Percentiles rank a stretch among this genome's conserved stretches.
Conservation (phyloP, 164 flowering plant genomes). For the Protea cynaroides region DNA sequence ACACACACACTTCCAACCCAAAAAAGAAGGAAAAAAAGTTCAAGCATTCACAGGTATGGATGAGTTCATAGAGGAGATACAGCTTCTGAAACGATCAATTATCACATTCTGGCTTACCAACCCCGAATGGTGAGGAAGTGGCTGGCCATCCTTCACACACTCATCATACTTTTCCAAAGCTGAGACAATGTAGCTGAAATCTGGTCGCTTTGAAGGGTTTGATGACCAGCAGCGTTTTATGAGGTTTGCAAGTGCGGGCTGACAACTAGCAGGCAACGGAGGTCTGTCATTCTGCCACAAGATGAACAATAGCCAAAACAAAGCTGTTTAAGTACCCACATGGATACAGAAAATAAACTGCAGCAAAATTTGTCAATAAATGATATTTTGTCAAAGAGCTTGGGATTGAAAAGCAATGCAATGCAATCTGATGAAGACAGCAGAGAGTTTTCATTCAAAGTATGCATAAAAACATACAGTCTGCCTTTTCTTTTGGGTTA, state of each 20-base stretch:
- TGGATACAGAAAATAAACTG: no score
- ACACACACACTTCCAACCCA: constrained; percentile 2
- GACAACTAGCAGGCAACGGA: constrained; percentile 79
- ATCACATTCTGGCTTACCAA: constrained; percentile 39
- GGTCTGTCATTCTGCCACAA: constrained; percentile 76
- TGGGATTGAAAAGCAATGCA: no score
- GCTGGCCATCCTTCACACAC: constrained; percentile 76
- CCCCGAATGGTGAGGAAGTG: constrained; percentile 51
- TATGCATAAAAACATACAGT: no score
- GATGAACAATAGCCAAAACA: constrained; percentile 1
- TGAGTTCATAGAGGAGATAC: constrained; percentile 49
- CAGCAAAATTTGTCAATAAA: no score
- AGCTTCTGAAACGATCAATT: constrained; percentile 56
- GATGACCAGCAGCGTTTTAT: constrained; percentile 89
- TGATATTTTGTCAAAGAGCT: no score
- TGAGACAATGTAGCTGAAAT: constrained; percentile 68
- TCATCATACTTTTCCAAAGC: constrained; percentile 73
- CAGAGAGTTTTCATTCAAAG: no score
- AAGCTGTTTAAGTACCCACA: background rate
- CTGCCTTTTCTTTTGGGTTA: no score
- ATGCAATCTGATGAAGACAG: no score
- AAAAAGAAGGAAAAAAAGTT: constrained; percentile 7
- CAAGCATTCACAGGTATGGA: constrained; percentile 71
- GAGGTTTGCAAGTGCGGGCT: constrained; percentile 76
- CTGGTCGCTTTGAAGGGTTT: constrained; percentile 87